Evolutionary conservation across 441 rosid species (phyloP), one percentile per base, ranked within the genome.

Genomic region (Bocquillonia castaneifolia): DNA sequence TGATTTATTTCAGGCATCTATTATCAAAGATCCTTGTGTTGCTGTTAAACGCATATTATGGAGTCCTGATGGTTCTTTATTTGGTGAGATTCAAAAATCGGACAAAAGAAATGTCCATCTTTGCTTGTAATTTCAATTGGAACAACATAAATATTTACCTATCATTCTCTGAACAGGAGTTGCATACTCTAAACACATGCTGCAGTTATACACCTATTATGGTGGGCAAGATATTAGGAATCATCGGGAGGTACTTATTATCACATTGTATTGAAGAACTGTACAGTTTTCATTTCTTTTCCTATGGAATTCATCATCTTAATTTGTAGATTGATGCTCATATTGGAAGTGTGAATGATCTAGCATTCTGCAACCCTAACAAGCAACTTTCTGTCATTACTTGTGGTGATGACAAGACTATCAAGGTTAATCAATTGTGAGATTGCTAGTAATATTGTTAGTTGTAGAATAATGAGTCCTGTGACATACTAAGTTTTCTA

Each of bases 51-150:
- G 96, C 67, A 83, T 92, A 55, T 76, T 86, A 64, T 92, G 98
- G 98, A 88, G 92, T 76, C 85, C 93, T 34, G 91, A 90, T 81
- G 98, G 96, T 83, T 71, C 79, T 68, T 78, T 86, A 45, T 88
- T 88, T 79, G 96, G 98, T 90, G 86, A 61, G 62, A 40, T 56
- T 0, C 6, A 34, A 56, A 44, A 17, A 36, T 22, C 2, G 13
- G 26, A 23, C 2, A 0, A 0, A 10, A n/a, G 1, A 29, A 20
- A n/a, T 39, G 15, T 34, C 29, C 15, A 39, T 64, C 10, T 5
- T 71, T 59, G 58, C 3, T 17, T 39, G 55, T 68, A 48, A 47
- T 25, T 54, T 53, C 37, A 56, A 37, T 64, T 37, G 22, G 6
- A 40, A 63, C 13, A 53, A 36, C 62, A 52, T 12, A 52, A 52